These are phyloP conservation scores for Mantamonas sphyraenae DNA, from an alignment of 78 protist genomes.

Conservation along the genomic window DNA sequence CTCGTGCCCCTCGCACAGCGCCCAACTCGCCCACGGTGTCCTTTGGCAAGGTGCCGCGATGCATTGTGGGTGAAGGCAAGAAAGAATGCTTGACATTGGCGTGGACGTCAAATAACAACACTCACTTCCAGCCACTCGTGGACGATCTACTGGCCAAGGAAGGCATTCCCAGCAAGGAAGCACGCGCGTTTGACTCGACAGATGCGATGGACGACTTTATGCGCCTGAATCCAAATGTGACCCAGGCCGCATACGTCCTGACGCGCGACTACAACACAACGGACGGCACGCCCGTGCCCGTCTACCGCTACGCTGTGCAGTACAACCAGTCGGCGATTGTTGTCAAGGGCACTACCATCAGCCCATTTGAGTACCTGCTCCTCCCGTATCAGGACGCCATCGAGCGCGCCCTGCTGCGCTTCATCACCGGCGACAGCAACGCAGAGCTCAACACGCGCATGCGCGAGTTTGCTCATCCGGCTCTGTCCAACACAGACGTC, in stretches of 20 bases:
- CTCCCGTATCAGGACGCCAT: neutral
- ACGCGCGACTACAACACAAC: too few species aligned
- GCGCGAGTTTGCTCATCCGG: conserved; percentile 28
- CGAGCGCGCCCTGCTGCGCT: neutral
- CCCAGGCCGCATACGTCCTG: neutral
- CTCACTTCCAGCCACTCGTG: too few species aligned
- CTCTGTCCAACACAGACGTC: neutral
- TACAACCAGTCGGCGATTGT: neutral
- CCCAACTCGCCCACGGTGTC: too few species aligned
- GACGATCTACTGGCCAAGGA: neutral
- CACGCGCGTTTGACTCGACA: neutral
- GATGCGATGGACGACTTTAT: conserved; percentile 9
- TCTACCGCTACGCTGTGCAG: neutral
- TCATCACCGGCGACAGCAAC: too few species aligned
- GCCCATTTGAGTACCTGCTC: neutral
- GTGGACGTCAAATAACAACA: too few species aligned
- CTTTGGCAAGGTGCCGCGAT: too few species aligned
- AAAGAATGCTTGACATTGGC: too few species aligned
- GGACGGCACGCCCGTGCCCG: neutral
- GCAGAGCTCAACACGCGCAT: conserved; percentile 4
- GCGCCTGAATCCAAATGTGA: conserved; percentile 25
- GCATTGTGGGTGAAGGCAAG: too few species aligned
- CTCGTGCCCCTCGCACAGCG: too few species aligned
- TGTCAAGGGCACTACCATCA: neutral
- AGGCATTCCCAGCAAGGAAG: neutral